Evolutionary conservation across 371 early-diverging fungal species (phyloP), one percentile per base, ranked within the genome.

Genomic region (Mycotypha africana): DNA sequence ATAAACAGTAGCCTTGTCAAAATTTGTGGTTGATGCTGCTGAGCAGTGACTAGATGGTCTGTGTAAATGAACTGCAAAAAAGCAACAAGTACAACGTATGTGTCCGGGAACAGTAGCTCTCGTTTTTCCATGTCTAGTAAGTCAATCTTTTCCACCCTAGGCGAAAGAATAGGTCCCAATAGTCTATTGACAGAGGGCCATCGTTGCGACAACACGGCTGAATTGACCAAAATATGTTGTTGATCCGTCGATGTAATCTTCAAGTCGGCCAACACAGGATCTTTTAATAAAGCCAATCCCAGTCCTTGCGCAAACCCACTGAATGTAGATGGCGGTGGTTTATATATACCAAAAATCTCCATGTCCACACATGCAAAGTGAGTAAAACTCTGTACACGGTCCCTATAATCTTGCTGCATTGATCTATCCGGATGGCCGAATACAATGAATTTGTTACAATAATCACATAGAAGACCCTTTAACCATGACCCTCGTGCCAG

Each of bases 401-500:
- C 75, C 38, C 81, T 79, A 50, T 89, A 86, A 56, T 90, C 91
- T 10, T 79, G 74, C 15, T 52, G 50, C 17, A 78, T 69, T 5
- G 64, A 76, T 8, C 89, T 71, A 17, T 70, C 62, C 21, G 77
- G 80, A 58, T 88, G 78, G 21, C 90, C 90, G 67, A 88, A 86
- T 28, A 87, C 77, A 19, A 85, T 47, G 47, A 81, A 80, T 33
- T 85, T 28, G 15, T 33, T 82, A 4, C 65, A 66, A 20, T 49
- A 51, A 15, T 82, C 77, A 39, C 74, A 69, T 5, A 86, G 47
- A 3, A 82, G 42, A 4, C 84, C 85, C 38, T 76, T 73, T 53
- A 85, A 70, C 90, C 90, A 89, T 11, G 86, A 81, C 7, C 88
- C 88, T 20, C 69, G 57, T 22, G 64, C 54, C 28, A 86, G 73